Evolutionary conservation across 352 stramenopile genomes (phyloP).

Genomic region (Globisporangium polare): DNA sequence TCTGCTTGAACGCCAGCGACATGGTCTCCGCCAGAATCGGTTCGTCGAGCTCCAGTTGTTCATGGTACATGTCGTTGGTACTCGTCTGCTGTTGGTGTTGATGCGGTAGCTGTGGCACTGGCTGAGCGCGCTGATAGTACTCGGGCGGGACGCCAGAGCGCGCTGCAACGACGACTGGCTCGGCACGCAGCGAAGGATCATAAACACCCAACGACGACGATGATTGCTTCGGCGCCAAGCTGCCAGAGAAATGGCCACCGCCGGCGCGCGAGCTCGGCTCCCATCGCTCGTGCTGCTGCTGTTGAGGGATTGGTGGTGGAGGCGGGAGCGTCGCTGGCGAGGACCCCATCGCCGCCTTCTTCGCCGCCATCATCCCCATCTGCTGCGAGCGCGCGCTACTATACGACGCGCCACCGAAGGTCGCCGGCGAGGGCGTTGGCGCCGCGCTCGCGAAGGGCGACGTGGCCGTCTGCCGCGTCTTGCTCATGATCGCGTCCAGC

Average conservation of each 20-base stretch:
- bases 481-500: constrained; percentile 75
- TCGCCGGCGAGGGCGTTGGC: constrained; percentile 12
- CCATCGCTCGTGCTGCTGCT: constrained; percentile 10
- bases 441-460: constrained; percentile 8
- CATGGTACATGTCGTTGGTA: constrained; percentile 1
- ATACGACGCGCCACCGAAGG: background rate
- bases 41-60: constrained; percentile 38
- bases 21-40: constrained; percentile 37
- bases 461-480: constrained; percentile 29
- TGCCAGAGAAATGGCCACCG: background rate
- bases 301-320: background rate
- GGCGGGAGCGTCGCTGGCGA: background rate
- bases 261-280: background rate
- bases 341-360: background rate
- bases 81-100: background rate
- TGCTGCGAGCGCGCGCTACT: background rate
- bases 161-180: background rate
- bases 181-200: background rate
- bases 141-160: background rate
- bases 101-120: background rate
- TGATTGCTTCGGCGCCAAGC: background rate
- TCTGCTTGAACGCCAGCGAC: constrained; percentile 47
- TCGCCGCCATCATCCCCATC: background rate
- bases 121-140: background rate
- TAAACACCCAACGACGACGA: background rate